Percentiles rank a stretch among this genome's conserved stretches.
These are phyloP conservation scores for Scutellaria baicalensis DNA, from an alignment of 257 asterid species.

Conservation along the genomic window DNA sequence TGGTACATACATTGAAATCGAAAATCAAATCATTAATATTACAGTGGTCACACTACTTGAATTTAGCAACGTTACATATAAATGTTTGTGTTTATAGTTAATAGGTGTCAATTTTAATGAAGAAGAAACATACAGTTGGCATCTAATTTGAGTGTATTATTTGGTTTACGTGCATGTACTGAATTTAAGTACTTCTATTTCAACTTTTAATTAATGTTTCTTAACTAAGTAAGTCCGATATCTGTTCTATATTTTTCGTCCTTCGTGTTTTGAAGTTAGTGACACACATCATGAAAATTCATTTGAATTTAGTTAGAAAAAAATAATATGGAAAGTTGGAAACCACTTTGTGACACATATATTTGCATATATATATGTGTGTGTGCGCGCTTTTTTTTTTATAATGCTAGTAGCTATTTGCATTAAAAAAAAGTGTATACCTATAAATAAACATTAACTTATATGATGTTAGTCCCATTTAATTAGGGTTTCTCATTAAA, in stretches of 20 bases:
- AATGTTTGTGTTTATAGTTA: too few relatives aligned
- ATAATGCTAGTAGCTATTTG: too few relatives aligned
- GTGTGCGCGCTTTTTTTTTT: too few relatives aligned
- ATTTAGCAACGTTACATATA: not conserved
- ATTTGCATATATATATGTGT: too few relatives aligned
- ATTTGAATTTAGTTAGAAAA: too few relatives aligned
- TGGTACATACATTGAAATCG: not conserved
- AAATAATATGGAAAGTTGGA: too few relatives aligned
- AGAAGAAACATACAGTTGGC: slow-evolving; percentile 10
- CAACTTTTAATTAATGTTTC: slow-evolving; percentile 12
- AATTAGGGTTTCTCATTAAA: too few relatives aligned
- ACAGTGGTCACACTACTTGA: not conserved
- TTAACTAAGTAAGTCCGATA: not conserved
- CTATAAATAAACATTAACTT: too few relatives aligned
- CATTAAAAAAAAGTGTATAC: too few relatives aligned
- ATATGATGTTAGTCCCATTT: too few relatives aligned
- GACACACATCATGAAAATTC: not conserved
- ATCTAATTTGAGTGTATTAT: not conserved
- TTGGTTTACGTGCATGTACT: not conserved
- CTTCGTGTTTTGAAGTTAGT: not conserved
- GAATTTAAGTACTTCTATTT: not conserved
- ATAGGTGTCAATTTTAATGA: not conserved
- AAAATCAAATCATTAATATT: not conserved
- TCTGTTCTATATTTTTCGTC: not conserved
- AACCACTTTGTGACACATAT: too few relatives aligned